phyloP scores from a whole-genome alignment of 352 stramenopile species.

The Globisporangium cystogenes region DNA sequence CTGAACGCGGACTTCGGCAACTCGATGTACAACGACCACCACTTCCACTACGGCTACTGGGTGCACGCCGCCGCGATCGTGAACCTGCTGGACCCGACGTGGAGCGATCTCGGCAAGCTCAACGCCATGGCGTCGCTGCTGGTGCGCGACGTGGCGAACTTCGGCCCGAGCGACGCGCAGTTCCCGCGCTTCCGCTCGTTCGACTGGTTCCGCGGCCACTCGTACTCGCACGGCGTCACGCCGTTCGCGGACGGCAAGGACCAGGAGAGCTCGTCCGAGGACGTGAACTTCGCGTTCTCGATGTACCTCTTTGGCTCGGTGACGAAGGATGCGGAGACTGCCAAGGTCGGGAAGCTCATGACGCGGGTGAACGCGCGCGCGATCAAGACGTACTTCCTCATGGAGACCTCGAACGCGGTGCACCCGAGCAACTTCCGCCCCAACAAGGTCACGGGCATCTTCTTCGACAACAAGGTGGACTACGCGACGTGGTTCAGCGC shows the following conservation, averaged over 20 bases:
- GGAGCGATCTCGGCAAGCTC: constrained; percentile 35
- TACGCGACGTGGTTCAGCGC: constrained; percentile 75
- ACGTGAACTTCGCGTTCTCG: constrained; percentile 61
- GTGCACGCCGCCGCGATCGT: constrained; percentile 52
- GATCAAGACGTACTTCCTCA: constrained; percentile 72
- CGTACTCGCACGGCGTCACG: constrained; percentile 65
- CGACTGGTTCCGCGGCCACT: constrained; percentile 65
- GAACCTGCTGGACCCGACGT: constrained; percentile 68
- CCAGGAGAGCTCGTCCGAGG: constrained; percentile 57
- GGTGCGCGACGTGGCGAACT: constrained; percentile 46
- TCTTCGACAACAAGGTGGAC: constrained; percentile 81
- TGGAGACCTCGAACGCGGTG: constrained; percentile 45
- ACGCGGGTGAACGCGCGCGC: constrained; percentile 40
- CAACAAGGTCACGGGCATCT: constrained; percentile 58
- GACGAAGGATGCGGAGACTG: constrained; percentile 34
- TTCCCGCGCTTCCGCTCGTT: constrained; percentile 66
- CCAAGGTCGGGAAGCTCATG: constrained; percentile 45
- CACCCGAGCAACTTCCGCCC: constrained; percentile 35
- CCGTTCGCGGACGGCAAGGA: constrained; percentile 57
- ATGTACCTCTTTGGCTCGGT: constrained; percentile 38
- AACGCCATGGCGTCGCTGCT: constrained; percentile 46
- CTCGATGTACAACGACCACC: constrained; percentile 73
- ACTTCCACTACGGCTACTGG: constrained; percentile 79
- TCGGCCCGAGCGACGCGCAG: constrained; percentile 35
- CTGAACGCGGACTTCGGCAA: constrained; percentile 69